These are phyloP conservation scores for Talaromyces nanjingensis DNA, from an alignment of 495 filamentous ascomycete species.

Conservation along the genomic window DNA sequence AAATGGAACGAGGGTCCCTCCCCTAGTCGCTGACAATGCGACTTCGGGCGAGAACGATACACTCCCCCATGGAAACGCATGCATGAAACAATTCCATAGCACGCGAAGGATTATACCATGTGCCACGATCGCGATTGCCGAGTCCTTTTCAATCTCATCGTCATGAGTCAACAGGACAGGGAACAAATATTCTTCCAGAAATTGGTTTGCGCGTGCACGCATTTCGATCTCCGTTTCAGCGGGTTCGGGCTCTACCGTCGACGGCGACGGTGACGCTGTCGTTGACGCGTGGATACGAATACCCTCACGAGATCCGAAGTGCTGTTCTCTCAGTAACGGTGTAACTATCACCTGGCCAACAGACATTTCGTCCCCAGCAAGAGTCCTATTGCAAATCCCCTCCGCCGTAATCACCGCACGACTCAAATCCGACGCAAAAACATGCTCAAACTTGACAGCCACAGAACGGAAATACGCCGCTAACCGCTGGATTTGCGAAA, in stretches of 20 bases:
- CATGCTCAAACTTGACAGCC: slow-evolving; percentile 42
- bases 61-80: slow-evolving; percentile 38
- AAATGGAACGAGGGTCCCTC: slow-evolving; percentile 28
- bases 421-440: slow-evolving; percentile 76
- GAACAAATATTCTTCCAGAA: slow-evolving; percentile 53
- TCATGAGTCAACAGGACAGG: slow-evolving; percentile 42
- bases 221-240: slow-evolving; percentile 50
- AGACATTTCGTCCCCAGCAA: neutral
- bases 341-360: slow-evolving; percentile 1
- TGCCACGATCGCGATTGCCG: slow-evolving; percentile 60
- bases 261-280: neutral
- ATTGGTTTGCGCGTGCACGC: slow-evolving; percentile 50
- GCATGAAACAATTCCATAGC: slow-evolving; percentile 56
- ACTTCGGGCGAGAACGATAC: slow-evolving; percentile 22
- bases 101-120: slow-evolving; percentile 73
- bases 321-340: slow-evolving; percentile 19
- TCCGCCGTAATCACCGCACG: slow-evolving; percentile 59
- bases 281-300: neutral
- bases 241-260: slow-evolving; percentile 14
- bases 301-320: slow-evolving; percentile 24
- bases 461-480: slow-evolving; percentile 27
- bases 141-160: slow-evolving; percentile 10
- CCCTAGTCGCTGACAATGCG: slow-evolving; percentile 9
- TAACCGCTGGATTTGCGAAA: slow-evolving; percentile 63
- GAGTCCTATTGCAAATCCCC: slow-evolving; percentile 14